Conservation (phyloP, 208 protist species). For the Acanthamoeba royreba region DNA sequence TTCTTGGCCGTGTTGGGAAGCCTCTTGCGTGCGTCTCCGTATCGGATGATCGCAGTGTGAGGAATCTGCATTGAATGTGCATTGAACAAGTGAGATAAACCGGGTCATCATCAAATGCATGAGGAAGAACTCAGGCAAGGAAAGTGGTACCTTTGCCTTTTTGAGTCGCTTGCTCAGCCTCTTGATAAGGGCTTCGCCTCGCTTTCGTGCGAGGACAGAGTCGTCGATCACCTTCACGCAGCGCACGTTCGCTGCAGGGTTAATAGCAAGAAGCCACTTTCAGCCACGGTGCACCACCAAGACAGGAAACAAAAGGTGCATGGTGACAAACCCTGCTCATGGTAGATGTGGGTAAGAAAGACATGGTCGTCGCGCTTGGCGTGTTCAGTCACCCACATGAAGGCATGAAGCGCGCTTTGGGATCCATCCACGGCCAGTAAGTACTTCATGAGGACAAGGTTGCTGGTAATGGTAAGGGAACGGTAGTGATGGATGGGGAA, state of each 20-base stretch:
- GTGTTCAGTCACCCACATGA: not conserved
- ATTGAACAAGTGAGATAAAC: not conserved
- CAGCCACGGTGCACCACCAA: too few species aligned
- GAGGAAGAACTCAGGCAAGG: not conserved
- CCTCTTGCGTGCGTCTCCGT: not conserved
- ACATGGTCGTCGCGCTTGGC: not conserved
- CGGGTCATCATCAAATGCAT: too few species aligned
- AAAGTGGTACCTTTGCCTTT: not conserved
- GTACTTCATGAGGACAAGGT: not conserved
- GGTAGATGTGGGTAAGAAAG: not conserved
- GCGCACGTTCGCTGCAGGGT: not conserved
- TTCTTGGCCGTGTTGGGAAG: not conserved
- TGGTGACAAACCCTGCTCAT: not conserved
- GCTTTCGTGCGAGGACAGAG: not conserved
- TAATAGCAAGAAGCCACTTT: not conserved
- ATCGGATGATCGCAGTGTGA: not conserved
- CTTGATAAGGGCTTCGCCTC: not conserved
- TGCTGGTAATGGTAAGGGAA: too few species aligned
- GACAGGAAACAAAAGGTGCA: too few species aligned
- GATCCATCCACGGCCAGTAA: not conserved
- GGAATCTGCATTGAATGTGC: not conserved
- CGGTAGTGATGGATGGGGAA: too few species aligned
- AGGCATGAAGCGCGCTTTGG: not conserved
- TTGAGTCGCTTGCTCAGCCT: not conserved
- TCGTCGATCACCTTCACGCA: not conserved